Evolutionary conservation across 768 basidiomycete genomes (phyloP).

Genomic region (Mycena chlorophos): DNA sequence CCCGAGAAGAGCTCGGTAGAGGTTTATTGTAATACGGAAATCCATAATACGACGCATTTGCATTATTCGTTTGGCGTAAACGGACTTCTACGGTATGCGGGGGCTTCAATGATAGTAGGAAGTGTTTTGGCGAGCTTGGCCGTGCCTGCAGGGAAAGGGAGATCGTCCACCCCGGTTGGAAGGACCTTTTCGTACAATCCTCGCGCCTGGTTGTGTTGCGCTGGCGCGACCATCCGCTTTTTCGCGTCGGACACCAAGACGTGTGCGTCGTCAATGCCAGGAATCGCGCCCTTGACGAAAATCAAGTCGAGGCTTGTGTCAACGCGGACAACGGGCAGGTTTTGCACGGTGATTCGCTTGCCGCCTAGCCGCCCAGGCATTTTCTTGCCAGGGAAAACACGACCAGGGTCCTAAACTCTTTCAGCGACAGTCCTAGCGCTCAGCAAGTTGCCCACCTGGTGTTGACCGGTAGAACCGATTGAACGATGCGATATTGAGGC

Average conservation of each 20-base stretch:
- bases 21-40: not conserved
- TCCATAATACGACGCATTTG: not conserved
- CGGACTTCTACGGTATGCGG: slow-evolving; percentile 73
- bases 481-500: slow-evolving; percentile 93
- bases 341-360: slow-evolving; percentile 78
- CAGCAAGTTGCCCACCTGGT: slow-evolving; percentile 63
- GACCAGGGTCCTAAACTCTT: slow-evolving; percentile 79
- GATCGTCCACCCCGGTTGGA: slow-evolving; percentile 76
- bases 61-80: slow-evolving; percentile 69
- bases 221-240: slow-evolving; percentile 71
- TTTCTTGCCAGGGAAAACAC: slow-evolving; percentile 96
- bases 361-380: slow-evolving; percentile 96
- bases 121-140: slow-evolving; percentile 66
- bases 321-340: slow-evolving; percentile 84
- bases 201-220: slow-evolving; percentile 65
- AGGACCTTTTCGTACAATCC: slow-evolving; percentile 76
- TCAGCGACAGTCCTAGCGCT: not conserved
- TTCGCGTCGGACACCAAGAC: slow-evolving; percentile 87
- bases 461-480: slow-evolving; percentile 89
- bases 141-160: slow-evolving; percentile 94
- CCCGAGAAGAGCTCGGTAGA: not conserved
- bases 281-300: slow-evolving; percentile 88
- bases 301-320: slow-evolving; percentile 85
- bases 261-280: slow-evolving; percentile 86
- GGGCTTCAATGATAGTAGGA: slow-evolving; percentile 68